Percentiles rank a stretch among this genome's conserved stretches.
Evolutionary conservation across 2,329 filamentous ascomycete species (phyloP).

Genomic region (Fusarium acutatum): DNA sequence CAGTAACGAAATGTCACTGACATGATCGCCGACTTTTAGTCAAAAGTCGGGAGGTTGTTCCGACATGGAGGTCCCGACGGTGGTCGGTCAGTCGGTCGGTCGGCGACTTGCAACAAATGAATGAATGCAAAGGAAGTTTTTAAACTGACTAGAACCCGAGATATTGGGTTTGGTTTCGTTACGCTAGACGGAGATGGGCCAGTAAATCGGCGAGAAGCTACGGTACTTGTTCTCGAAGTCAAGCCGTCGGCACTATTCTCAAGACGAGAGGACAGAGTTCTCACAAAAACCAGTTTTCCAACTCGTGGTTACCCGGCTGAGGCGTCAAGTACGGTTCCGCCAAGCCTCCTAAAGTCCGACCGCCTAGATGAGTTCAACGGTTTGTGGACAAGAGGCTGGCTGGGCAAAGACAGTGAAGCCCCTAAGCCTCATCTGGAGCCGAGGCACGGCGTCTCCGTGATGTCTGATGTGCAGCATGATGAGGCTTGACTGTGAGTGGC

Average conservation of each 20-base stretch:
- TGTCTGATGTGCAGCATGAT: not conserved
- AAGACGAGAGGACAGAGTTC: not conserved
- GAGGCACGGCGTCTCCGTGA: constrained; percentile 41
- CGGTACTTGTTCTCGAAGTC: constrained; percentile 5
- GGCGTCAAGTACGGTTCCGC: constrained; percentile 6
- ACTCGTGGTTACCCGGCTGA: constrained; percentile 15
- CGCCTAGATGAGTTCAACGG: constrained; percentile 23
- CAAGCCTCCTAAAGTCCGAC: constrained; percentile 29
- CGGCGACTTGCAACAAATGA: not conserved
- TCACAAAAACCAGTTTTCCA: constrained; percentile 23
- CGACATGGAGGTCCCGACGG: not conserved
- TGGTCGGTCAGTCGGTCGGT: not conserved
- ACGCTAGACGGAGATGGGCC: constrained; percentile 15
- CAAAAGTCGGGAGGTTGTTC: not conserved
- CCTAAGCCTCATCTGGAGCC: constrained; percentile 26
- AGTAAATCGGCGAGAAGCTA: not conserved
- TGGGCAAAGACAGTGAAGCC: not conserved
- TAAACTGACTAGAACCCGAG: constrained; percentile 6
- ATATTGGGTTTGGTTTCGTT: constrained; percentile 9
- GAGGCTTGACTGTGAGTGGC: constrained; percentile 17
- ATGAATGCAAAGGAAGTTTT: not conserved
- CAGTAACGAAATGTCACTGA: constrained; percentile 21
- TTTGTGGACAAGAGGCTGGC: constrained; percentile 6
- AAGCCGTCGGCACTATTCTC: constrained; percentile 3
- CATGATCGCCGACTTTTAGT: constrained; percentile 11